Evolutionary conservation across 2,329 filamentous ascomycete species (phyloP).

Genomic region (Periconia digitata): DNA sequence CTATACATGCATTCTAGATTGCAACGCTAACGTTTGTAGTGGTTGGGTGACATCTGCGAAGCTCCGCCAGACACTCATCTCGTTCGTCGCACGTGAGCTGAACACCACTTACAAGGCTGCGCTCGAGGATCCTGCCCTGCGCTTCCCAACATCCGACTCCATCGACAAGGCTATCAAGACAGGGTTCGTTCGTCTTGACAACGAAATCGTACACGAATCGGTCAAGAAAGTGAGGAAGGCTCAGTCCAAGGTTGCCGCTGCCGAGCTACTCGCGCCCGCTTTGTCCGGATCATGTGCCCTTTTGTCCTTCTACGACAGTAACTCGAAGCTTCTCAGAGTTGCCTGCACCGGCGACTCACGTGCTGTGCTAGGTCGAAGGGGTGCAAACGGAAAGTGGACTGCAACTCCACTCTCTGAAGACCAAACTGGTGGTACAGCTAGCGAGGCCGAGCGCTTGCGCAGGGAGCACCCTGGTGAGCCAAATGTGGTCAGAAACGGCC

Average conservation of each 20-base stretch:
- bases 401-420: conserved; percentile 88
- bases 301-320: conserved; percentile 92
- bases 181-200: conserved; percentile 83
- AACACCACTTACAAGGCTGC: conserved; percentile 87
- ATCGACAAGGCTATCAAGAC: conserved; percentile 91
- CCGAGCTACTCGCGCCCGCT: conserved; percentile 87
- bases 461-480: conserved; percentile 87
- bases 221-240: conserved; percentile 88
- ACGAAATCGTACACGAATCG: conserved; percentile 93
- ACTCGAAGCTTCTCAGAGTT: conserved; percentile 83
- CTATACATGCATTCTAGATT: background rate
- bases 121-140: conserved; percentile 56
- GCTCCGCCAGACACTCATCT: conserved; percentile 87
- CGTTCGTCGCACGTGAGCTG: conserved; percentile 87
- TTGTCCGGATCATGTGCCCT: conserved; percentile 96
- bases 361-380: conserved; percentile 83
- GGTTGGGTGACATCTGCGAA: conserved; percentile 99
- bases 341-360: conserved; percentile 97
- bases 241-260: conserved; percentile 86
- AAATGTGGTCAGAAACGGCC: conserved; percentile 82
- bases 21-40: conserved; percentile 51
- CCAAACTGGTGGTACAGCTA: conserved; percentile 87
- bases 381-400: conserved; percentile 82
- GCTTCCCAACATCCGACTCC: conserved; percentile 73
- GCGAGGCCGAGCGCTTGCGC: conserved; percentile 79